Evolutionary conservation across 169 alveolate species (phyloP), one percentile per base, ranked within the genome.

Genomic region (Blepharisma undulans): DNA sequence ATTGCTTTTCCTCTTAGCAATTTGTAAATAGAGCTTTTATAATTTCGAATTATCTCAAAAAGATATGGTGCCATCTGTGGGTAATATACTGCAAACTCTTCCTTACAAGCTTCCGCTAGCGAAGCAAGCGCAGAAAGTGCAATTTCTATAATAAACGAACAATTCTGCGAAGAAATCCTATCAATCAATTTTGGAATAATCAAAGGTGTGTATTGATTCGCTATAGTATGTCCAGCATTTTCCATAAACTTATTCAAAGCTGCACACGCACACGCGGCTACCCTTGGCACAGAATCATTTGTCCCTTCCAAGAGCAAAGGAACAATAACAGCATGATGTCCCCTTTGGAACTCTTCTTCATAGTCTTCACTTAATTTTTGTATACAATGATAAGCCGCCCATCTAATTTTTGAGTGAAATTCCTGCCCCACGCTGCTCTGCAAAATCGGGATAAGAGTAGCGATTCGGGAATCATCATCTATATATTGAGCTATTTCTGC

Each of bases 311-410:
- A 86, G 30, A 97, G 66, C 6, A 95, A 90, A 22, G 98, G 97
- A 66, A 94, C 90, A 4, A 96, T 93, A 33, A 84, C 34, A 25
- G 93, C 95, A 59, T 94, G 95, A 93, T 93, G 97, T 34, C 66
- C 78, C 59, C 91, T 95, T 78, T 94, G 90, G 93, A 96, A 95
- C 25, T 94, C 93, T 14, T 94, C 96, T 80, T 94, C 94, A 91
- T 94, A 85, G 80, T 94, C 97, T 48, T 93, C 95, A 85, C 98
- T 92, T 34, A 97, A 90, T 92, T 96, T 92, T 19, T 97, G 97
- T 60, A 97, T 93, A 72, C 97, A 96, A 87, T 93, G 97, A 89
- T 94, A 92, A 66, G 97, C 97, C 84, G 97, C 97, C 80, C 96
- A 96, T 93, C 98, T 95, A 77, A 97, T 94, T 93, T 95, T 96